phyloP scores from a whole-genome alignment of 2,329 filamentous ascomycete genomes.

The Pseudophaeomoniella oleicola region DNA sequence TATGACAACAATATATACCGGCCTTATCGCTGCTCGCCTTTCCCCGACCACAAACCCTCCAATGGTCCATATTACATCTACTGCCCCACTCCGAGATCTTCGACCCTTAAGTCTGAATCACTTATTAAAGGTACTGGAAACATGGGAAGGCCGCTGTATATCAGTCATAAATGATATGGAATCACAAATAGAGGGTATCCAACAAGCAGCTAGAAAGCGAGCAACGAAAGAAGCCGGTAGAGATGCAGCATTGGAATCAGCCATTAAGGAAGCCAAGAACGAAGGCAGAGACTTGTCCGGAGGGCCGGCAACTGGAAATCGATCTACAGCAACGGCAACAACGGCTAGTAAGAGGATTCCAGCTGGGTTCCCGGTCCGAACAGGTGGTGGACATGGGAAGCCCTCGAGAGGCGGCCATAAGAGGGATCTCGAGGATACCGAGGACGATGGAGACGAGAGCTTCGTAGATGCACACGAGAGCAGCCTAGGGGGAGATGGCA shows the following conservation, averaged over 20 bases:
- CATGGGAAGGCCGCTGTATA: slow-evolving; percentile 69
- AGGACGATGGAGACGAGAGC: slow-evolving; percentile 20
- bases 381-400: slow-evolving; percentile 2
- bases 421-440: slow-evolving; percentile 24
- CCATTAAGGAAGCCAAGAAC: slow-evolving; percentile 27
- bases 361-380: slow-evolving; percentile 3
- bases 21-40: slow-evolving; percentile 67
- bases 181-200: slow-evolving; percentile 54
- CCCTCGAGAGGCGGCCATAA: slow-evolving; percentile 19
- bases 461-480: slow-evolving; percentile 15
- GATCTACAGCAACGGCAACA: slow-evolving; percentile 2
- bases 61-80: slow-evolving; percentile 60
- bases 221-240: slow-evolving; percentile 35
- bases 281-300: slow-evolving; percentile 8
- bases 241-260: slow-evolving; percentile 32
- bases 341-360: background rate
- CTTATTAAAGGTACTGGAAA: slow-evolving; percentile 53
- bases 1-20: slow-evolving; percentile 75
- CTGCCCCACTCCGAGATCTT: slow-evolving; percentile 77
- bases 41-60: slow-evolving; percentile 71
- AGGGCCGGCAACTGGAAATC: slow-evolving; percentile 7
- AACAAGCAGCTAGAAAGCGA: slow-evolving; percentile 39
- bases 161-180: slow-evolving; percentile 62
- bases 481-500: slow-evolving; percentile 10
- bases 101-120: slow-evolving; percentile 54